Percentiles rank a stretch among this genome's conserved stretches.
Conservation (phyloP, 1,139 yeast genomes). For the Blastobotrys malaysiensis region DNA sequence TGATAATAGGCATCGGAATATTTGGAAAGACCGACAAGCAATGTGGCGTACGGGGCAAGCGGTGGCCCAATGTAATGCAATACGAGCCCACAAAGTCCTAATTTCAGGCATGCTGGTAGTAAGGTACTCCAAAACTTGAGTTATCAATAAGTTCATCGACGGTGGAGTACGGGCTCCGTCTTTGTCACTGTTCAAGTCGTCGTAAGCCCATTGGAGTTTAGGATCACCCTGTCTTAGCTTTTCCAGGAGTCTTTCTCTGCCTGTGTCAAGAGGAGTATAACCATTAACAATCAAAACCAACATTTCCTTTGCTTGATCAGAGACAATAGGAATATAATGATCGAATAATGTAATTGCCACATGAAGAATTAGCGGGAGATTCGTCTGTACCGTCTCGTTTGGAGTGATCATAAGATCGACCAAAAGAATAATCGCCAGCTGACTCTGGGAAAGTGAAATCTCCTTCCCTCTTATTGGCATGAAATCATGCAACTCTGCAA, state of each 20-base stretch:
- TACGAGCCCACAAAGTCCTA: slow-evolving; percentile 78
- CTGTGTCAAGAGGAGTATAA: slow-evolving; percentile 37
- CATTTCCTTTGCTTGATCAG: slow-evolving; percentile 75
- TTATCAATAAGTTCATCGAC: slow-evolving; percentile 65
- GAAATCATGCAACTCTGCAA: slow-evolving; percentile 61
- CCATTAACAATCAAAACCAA: slow-evolving; percentile 69
- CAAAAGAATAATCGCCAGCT: slow-evolving; percentile 73
- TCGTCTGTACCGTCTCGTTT: slow-evolving; percentile 33
- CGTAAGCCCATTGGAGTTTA: slow-evolving; percentile 72
- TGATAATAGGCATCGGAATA: slow-evolving; percentile 74
- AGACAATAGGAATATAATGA: slow-evolving; percentile 78
- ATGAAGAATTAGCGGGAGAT: slow-evolving; percentile 77
- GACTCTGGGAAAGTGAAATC: slow-evolving; percentile 81
- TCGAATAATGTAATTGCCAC: slow-evolving; percentile 75
- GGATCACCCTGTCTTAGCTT: slow-evolving; percentile 38
- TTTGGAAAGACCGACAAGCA: slow-evolving; percentile 93
- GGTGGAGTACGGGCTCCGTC: slow-evolving; percentile 84
- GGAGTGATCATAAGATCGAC: slow-evolving; percentile 64
- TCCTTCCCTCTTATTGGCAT: slow-evolving; percentile 61
- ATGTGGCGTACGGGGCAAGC: slow-evolving; percentile 95
- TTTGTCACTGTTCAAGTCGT: slow-evolving; percentile 71
- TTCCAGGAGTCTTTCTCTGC: slow-evolving; percentile 51
- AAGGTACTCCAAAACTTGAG: slow-evolving; percentile 59
- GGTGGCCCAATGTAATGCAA: slow-evolving; percentile 90
- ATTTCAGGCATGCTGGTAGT: slow-evolving; percentile 45